Evolutionary conservation across 2,329 filamentous ascomycete species (phyloP).

Genomic region (Alternaria sp.): DNA sequence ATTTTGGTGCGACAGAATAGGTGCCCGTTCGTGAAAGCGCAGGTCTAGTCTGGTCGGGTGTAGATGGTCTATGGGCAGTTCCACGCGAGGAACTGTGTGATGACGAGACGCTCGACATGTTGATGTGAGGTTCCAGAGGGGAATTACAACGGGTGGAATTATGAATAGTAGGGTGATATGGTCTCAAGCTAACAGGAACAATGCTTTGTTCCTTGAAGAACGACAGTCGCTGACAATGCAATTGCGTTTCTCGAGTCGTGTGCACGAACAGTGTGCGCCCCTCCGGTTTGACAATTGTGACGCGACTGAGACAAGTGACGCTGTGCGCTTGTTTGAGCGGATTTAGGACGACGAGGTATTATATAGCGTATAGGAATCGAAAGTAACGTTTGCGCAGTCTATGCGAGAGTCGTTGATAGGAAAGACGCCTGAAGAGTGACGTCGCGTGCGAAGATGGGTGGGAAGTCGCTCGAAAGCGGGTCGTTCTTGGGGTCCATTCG

Average conservation of each 20-base stretch:
- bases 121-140: constrained; percentile 9
- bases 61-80: constrained; percentile 26
- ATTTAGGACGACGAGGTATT: neutral
- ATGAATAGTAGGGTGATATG: neutral
- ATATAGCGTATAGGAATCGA: neutral
- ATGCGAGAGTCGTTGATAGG: constrained; percentile 10
- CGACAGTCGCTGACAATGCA: constrained; percentile 8
- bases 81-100: constrained; percentile 30
- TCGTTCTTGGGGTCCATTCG: constrained; percentile 49
- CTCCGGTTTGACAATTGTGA: neutral
- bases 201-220: constrained; percentile 16
- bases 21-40: constrained; percentile 26
- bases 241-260: constrained; percentile 13
- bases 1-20: constrained; percentile 41
- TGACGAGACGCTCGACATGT: constrained; percentile 38
- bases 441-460: constrained; percentile 42
- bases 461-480: constrained; percentile 49
- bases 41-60: constrained; percentile 26
- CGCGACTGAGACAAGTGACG: neutral
- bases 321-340: neutral
- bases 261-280: constrained; percentile 16
- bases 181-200: neutral
- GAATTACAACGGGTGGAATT: constrained; percentile 4
- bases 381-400: constrained; percentile 7
- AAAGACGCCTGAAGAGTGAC: constrained; percentile 13